phyloP scores from a whole-genome alignment of 164 flowering plant species.

The Saururus chinensis region DNA sequence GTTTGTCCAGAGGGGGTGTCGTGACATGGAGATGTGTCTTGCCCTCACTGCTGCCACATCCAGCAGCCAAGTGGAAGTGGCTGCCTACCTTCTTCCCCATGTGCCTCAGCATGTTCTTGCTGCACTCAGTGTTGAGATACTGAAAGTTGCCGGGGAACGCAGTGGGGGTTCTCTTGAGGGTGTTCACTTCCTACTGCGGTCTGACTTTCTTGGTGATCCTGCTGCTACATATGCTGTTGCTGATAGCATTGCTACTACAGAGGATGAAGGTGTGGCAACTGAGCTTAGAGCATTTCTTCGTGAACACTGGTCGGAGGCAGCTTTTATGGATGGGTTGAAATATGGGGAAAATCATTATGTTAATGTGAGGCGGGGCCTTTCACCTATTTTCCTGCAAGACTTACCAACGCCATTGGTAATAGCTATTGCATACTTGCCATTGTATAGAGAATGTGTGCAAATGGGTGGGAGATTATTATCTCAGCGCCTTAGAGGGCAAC shows the following conservation, averaged over 20 bases:
- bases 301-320: constrained; percentile 85
- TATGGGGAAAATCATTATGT: constrained; percentile 53
- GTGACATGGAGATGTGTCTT: constrained; percentile 94
- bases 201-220: constrained; percentile 75
- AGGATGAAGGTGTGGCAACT: constrained; percentile 71
- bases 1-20: constrained; percentile 80
- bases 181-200: constrained; percentile 67
- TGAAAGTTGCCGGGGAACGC: constrained; percentile 93
- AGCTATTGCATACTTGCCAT: constrained; percentile 65
- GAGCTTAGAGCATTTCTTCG: constrained; percentile 56
- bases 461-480: constrained; percentile 55
- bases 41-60: constrained; percentile 95
- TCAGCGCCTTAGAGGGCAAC: constrained; percentile 72
- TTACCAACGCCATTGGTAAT: constrained; percentile 62
- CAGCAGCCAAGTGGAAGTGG: constrained; percentile 68
- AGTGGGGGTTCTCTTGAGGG: constrained; percentile 88
- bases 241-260: constrained; percentile 68
- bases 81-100: constrained; percentile 79
- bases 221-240: constrained; percentile 85
- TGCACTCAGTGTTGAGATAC: constrained; percentile 83
- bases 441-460: constrained; percentile 66
- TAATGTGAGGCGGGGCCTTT: constrained; percentile 56
- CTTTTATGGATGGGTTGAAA: constrained; percentile 49
- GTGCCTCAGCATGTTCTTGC: constrained; percentile 86
- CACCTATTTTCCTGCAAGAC: constrained; percentile 57